Base-by-base conservation (phyloP, 371 early-diverging fungal species). In the Mucor irregularis region DNA sequence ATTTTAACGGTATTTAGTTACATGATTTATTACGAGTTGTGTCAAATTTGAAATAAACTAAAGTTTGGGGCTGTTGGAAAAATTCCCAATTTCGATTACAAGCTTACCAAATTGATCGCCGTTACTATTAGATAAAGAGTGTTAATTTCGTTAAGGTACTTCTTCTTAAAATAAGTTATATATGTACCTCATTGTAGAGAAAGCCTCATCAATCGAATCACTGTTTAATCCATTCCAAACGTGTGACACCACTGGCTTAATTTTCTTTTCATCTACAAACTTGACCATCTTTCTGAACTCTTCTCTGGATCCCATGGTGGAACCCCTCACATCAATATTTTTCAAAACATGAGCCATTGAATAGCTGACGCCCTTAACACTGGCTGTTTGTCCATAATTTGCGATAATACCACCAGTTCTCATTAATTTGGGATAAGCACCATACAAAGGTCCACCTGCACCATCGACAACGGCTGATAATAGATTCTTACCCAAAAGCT, bases 391-490 rank as follows among this genome's bases (percentile, higher is more conserved):
- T 24, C 87, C 88, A 52, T 87, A 87, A 19, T 76, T 70, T 19
- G 74, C 74, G 52, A 82, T 75, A 44, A 76, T 80, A 22, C 86
- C 87, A 44, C 90, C 90, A 5, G 66, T 47, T 7, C 56, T 54
- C 67, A 82, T 64, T 10, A 83, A 60, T 11, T 43, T 47, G 7
- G 62, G 65, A 43, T 76, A 78, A 1, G 65, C 50, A 24, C 56
- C 59, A 64, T 74, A 72, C 11, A 79, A 65, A 9, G 74, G 74
- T 22, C 89, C 89, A 26, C 85, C 85, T 21, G 88, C 85, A 19
- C 90, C 87, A 61, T 90, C 90, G 45, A 90, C 76, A 14, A 90
- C 74, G 19, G 82, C 75, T 22, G 84, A 75, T 25, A 87, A 61
- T n/a, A 39, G 49, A 13, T 69, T 70, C 0, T 64, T 69, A 14